Conservation (phyloP, 192 early-diverging fungal species). For the Cetraspora pellucida region DNA sequence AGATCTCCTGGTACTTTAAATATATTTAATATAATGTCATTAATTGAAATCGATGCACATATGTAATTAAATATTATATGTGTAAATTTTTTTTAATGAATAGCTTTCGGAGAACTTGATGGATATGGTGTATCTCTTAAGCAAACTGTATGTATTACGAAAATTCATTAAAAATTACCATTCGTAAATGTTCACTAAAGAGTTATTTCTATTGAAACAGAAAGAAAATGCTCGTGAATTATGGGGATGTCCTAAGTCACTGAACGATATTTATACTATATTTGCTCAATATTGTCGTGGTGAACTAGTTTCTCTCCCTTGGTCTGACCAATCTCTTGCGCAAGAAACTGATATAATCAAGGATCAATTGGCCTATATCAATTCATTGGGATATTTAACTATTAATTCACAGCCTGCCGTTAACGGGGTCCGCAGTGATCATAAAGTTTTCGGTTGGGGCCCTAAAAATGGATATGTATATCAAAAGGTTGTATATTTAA, state of each 20-base stretch:
- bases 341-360: constrained; percentile 74
- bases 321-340: constrained; percentile 81
- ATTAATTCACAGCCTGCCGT: constrained; percentile 97
- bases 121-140: constrained; percentile 76
- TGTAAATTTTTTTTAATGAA: background rate
- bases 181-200: background rate
- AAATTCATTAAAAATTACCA: constrained; percentile 33
- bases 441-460: constrained; percentile 90
- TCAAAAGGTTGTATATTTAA: constrained; percentile 68
- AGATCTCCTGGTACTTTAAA: constrained; percentile 70
- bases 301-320: constrained; percentile 82
- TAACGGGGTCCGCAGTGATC: constrained; percentile 77
- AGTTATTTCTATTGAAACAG: constrained; percentile 50
- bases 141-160: constrained; percentile 48
- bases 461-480: constrained; percentile 95
- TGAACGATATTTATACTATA: constrained; percentile 69
- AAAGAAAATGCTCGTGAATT: constrained; percentile 64
- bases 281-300: constrained; percentile 88
- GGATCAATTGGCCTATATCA: constrained; percentile 67
- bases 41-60: too few relatives aligned
- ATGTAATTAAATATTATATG: background rate
- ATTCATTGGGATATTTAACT: constrained; percentile 82
- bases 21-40: too few relatives aligned
- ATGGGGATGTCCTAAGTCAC: constrained; percentile 76
- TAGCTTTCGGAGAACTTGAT: constrained; percentile 64